A percentile compares a stretch with the other conserved stretches of the same genome.
These are phyloP conservation scores for Acanthamoeba royreba DNA, from an alignment of 208 protist species.

Conservation along the genomic window DNA sequence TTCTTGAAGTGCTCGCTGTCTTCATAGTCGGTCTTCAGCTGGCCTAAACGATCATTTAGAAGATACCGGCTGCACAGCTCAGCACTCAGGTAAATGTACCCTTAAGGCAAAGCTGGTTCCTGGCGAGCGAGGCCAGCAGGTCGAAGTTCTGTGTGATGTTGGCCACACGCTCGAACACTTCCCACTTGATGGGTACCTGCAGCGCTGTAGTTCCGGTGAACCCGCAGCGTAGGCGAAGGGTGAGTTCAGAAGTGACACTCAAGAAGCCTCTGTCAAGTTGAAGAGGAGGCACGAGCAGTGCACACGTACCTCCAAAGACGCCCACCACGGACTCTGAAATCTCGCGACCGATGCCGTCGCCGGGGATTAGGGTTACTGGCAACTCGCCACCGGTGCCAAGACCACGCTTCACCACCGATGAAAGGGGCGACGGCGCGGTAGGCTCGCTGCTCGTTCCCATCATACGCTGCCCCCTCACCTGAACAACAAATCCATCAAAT, in stretches of 20 bases:
- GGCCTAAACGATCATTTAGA: too few relatives aligned
- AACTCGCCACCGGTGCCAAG: neutral
- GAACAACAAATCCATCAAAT: neutral
- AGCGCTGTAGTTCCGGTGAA: conserved; percentile 42
- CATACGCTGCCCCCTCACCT: neutral
- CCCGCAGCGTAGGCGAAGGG: too few relatives aligned
- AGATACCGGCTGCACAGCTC: neutral
- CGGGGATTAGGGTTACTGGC: conserved; percentile 69
- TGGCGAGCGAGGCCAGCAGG: conserved; percentile 50
- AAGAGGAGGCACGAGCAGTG: too few relatives aligned
- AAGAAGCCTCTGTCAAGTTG: too few relatives aligned
- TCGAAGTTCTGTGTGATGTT: conserved; percentile 51
- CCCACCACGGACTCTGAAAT: conserved; percentile 68
- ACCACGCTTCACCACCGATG: neutral
- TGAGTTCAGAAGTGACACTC: neutral
- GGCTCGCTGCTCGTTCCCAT: neutral
- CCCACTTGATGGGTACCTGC: conserved; percentile 66
- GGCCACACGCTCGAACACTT: conserved; percentile 40
- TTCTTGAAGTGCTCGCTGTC: conserved; percentile 63
- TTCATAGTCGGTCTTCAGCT: neutral
- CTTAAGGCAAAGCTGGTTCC: conserved; percentile 61
- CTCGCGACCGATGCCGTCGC: conserved; percentile 77
- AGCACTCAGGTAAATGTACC: too few relatives aligned
- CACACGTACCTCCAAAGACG: conserved; percentile 58
- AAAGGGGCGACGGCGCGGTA: neutral